Percentiles rank a stretch among this genome's conserved stretches.
Conservation (phyloP, 2,329 filamentous ascomycete species). For the Aaosphaeria pasadenensis region DNA sequence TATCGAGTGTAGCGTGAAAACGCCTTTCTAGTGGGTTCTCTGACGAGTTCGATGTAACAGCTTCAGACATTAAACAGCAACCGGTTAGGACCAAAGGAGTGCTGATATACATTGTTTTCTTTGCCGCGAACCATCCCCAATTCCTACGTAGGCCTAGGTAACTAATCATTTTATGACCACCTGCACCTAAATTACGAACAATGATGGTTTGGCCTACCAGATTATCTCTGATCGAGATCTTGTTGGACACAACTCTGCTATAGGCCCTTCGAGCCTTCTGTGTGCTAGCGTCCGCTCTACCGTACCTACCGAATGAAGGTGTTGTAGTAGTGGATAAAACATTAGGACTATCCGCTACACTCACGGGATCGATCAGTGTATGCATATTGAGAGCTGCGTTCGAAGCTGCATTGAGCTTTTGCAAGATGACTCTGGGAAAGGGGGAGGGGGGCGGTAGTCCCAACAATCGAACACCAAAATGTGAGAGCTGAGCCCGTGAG, state of each 20-base stretch:
- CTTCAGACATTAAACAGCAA: slow-evolving; percentile 55
- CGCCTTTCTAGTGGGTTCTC: neutral
- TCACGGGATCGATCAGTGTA: slow-evolving; percentile 55
- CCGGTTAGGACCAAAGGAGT: slow-evolving; percentile 53
- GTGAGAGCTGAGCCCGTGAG: slow-evolving; percentile 51
- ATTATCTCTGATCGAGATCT: slow-evolving; percentile 47
- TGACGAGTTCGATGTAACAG: slow-evolving; percentile 18
- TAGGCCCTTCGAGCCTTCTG: slow-evolving; percentile 50
- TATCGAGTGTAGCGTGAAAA: slow-evolving; percentile 51
- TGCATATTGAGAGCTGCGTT: slow-evolving; percentile 55
- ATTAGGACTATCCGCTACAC: slow-evolving; percentile 46
- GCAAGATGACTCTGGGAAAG: slow-evolving; percentile 37
- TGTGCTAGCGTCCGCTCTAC: slow-evolving; percentile 47
- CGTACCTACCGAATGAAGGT: slow-evolving; percentile 45
- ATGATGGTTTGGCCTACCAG: slow-evolving; percentile 41
- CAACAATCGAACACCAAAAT: slow-evolving; percentile 49
- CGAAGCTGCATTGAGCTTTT: slow-evolving; percentile 51
- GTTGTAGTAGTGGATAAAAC: slow-evolving; percentile 42
- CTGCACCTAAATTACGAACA: slow-evolving; percentile 46
- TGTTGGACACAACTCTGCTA: slow-evolving; percentile 48
- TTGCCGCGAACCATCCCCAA: slow-evolving; percentile 40
- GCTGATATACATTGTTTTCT: slow-evolving; percentile 54
- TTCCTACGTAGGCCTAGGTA: slow-evolving; percentile 18
- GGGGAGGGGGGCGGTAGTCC: slow-evolving; percentile 43
- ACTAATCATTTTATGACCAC: slow-evolving; percentile 49